Base-by-base conservation (phyloP, 768 basidiomycete genomes). In the Lactarius pseudohatsudake region DNA sequence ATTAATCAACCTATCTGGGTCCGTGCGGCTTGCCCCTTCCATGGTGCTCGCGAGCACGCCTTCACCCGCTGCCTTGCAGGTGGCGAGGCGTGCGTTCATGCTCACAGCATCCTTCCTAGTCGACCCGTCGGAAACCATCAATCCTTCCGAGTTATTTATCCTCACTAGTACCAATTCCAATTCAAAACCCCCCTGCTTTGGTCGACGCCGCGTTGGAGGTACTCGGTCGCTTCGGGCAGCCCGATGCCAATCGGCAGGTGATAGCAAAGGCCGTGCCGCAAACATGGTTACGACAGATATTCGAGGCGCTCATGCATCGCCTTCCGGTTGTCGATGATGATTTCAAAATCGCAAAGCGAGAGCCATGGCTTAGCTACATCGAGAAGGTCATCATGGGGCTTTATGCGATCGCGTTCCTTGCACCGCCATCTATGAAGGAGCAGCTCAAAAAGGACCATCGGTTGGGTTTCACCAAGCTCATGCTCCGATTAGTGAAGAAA, bases 321-420 rank as follows among this genome's bases (percentile, higher is more conserved):
- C 82, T 98, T n/a, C 96, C 96, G 6, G 76, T 97, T 57, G 76
- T 84, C 30, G 89, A 91, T 64, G 75, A 80, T 20, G 94, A 97
- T 76, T 91, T 92, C 74, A 77, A 86, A 72, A 76, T 90, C 68
- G 77, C 86, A 70, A 76, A 79, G 62, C 81, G 85, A 69, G 88
- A 92, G 72, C 72, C 78, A 26, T 94, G 91, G 87, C 75, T 95
- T 55, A 85, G 86, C 50, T 90, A 92, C 75, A 77, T 92, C 68
- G 92, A 96, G 79, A 91, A 90, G 70, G 78, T 82, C 61, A 81
- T 90, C 56, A 85, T 95, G 81, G 84, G 85, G n/a, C 83, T 97
- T 50, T 98, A 97, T 78, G 88, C 88, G 43, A 79, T 98, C 69
- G 85, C 88, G 28, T 98, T 94, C 80, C 79, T 96, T 62, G 86